A percentile compares a stretch with the other conserved stretches of the same genome.
These are phyloP conservation scores for Periconia macrospinosa DNA, from an alignment of 2,329 filamentous ascomycete species.

Conservation along the genomic window DNA sequence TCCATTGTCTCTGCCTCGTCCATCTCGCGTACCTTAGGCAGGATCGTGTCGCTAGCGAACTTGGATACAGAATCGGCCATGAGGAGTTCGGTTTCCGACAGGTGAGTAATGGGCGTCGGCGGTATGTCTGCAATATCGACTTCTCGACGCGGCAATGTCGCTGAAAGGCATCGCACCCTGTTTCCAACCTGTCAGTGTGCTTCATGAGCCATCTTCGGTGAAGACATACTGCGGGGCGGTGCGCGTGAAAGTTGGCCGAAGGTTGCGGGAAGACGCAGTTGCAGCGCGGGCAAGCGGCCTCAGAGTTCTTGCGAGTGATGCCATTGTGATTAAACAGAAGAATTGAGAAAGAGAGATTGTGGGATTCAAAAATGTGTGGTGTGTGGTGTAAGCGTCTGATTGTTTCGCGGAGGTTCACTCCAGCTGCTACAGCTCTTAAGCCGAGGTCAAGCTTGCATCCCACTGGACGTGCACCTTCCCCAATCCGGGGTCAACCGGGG, in stretches of 20 bases:
- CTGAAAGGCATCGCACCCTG: constrained; percentile 48
- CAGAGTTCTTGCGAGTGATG: constrained; percentile 34
- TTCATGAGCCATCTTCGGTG: background rate
- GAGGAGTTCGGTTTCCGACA: constrained; percentile 84
- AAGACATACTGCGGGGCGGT: constrained; percentile 33
- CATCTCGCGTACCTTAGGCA: constrained; percentile 94
- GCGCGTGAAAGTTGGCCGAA: constrained; percentile 31
- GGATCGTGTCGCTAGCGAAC: constrained; percentile 85
- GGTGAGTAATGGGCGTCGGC: constrained; percentile 89
- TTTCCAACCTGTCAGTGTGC: constrained; percentile 2
- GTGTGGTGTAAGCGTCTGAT: background rate
- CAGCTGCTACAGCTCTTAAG: constrained; percentile 6
- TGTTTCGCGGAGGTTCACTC: background rate
- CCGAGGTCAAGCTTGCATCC: constrained; percentile 15
- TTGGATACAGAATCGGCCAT: constrained; percentile 90
- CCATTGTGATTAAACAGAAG: constrained; percentile 18
- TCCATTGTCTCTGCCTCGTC: constrained; percentile 97
- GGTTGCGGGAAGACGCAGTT: constrained; percentile 24
- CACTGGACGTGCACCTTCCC: constrained; percentile 14
- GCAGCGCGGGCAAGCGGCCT: constrained; percentile 35
- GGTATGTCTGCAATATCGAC: constrained; percentile 70
- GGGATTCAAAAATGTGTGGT: constrained; percentile 2
- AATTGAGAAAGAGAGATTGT: background rate
- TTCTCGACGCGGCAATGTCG: constrained; percentile 41
- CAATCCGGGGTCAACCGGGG: constrained; percentile 8